phyloP scores from a whole-genome alignment of 805 yeast species.

The Pichia ethanolica region DNA sequence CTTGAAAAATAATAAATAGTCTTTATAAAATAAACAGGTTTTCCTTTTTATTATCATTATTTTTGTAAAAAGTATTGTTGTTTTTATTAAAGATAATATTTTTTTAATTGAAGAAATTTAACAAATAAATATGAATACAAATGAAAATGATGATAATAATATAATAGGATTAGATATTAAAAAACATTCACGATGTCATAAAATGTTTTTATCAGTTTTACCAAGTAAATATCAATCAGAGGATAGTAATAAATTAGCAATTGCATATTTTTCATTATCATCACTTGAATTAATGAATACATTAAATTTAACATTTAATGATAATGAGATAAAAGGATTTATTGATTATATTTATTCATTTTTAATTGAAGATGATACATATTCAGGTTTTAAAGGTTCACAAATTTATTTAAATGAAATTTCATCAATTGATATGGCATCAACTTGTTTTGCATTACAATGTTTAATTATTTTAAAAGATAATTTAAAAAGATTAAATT shows the following conservation, averaged over 20 bases:
- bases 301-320: slow-evolving; percentile 22
- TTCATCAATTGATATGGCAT: slow-evolving; percentile 52
- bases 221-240: slow-evolving; percentile 50
- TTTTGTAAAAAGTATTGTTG: no score
- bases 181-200: slow-evolving; percentile 25
- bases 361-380: slow-evolving; percentile 29
- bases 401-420: slow-evolving; percentile 44
- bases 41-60: no score
- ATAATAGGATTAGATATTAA: slow-evolving; percentile 9
- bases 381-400: slow-evolving; percentile 53
- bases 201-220: slow-evolving; percentile 24
- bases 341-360: slow-evolving; percentile 42
- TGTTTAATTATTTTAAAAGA: slow-evolving; percentile 45
- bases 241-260: slow-evolving; percentile 62
- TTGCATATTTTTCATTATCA: slow-evolving; percentile 62
- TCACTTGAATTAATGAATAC: slow-evolving; percentile 45
- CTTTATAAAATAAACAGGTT: no score
- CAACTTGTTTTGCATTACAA: slow-evolving; percentile 70
- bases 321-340: slow-evolving; percentile 25
- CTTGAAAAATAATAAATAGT: no score
- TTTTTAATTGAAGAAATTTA: not conserved
- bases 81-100: no score
- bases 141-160: not conserved
- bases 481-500: slow-evolving; percentile 34
- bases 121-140: not conserved